Evolutionary conservation across 495 filamentous ascomycete genomes (phyloP), one percentile per base, ranked within the genome.

Genomic region (Neurospora sp.): DNA sequence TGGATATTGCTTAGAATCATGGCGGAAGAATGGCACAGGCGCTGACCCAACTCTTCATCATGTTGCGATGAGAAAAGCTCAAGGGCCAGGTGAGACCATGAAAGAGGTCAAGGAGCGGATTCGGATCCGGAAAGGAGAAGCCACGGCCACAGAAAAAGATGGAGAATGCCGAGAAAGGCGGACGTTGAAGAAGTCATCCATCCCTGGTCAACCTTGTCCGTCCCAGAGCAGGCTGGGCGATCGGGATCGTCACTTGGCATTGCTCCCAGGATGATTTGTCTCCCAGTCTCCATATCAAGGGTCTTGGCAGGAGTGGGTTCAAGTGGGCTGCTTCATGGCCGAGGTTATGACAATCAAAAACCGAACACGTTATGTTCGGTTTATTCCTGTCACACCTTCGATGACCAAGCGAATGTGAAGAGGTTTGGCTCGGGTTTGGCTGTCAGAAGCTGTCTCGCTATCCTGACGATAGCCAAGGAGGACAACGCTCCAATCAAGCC

Each of bases 1-100:
- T 69, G 61, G 42, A 61, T 22, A n/a, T 45, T 68, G 59, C 68
- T 65, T 38, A 72, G 39, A n/a, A 75, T 73, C 74, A 75, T 75
- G 68, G 59, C 53, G 70, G 71, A 31, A 70, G 41, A 39, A 42
- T 42, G 74, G 53, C 70, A 73, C 74, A 45, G 61, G 53, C 70
- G 45, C 27, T 61, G 53, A 18, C 53, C 53, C 14, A 14, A 61
- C 53, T 61, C 53, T 61, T 61, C 53, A 14, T 61, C 53, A 35
- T 61, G 53, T 61, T 61, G 27, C 53, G 53, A 61, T 31, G 53
- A 61, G 53, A 35, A 18, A 35, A 61, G 27, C 27, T 18, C 53
- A 61, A 61, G 53, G 53, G 53, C 35, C 53, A 61, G 53, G 47
- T 31, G 47, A 61, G 47, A 61, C 47, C 22, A 16, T 16, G 47